Percentiles rank a stretch among this genome's conserved stretches.
Evolutionary conservation across 169 alveolate genomes (phyloP).

Genomic region (Plasmodium coatneyi): DNA sequence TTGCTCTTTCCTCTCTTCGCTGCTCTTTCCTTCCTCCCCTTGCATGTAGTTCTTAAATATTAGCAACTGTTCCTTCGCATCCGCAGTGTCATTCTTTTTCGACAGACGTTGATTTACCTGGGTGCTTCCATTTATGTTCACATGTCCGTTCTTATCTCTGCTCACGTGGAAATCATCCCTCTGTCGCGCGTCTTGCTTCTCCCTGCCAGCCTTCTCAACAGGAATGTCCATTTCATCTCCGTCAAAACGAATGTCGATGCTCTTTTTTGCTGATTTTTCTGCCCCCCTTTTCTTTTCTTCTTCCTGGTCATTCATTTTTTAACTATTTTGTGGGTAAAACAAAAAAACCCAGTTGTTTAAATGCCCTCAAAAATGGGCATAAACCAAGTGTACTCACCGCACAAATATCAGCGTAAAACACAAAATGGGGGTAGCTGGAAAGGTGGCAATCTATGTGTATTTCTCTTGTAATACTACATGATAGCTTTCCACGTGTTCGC

Average conservation of each 20-base stretch:
- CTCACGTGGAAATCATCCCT: background rate
- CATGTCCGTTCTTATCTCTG: background rate
- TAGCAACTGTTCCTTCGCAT: constrained; percentile 7
- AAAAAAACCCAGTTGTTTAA: background rate
- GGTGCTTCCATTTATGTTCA: background rate
- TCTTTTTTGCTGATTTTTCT: background rate
- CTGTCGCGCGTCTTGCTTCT: background rate
- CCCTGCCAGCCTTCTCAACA: background rate
- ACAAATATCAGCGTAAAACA: background rate
- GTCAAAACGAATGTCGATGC: constrained; percentile 17
- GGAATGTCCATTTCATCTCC: constrained; percentile 39
- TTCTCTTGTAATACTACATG: background rate
- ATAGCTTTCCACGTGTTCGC: background rate
- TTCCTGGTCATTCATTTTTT: constrained; percentile 37
- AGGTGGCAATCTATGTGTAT: background rate
- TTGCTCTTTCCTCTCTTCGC: constrained; percentile 3
- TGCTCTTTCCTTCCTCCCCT: background rate
- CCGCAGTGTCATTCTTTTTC: background rate
- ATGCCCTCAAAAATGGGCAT: background rate
- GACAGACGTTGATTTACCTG: background rate
- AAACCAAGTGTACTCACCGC: background rate
- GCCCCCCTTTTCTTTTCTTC: constrained; percentile 11
- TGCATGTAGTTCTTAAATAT: constrained; percentile 4
- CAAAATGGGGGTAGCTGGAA: background rate
- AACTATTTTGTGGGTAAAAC: background rate